These are phyloP conservation scores for Trypanosomatidae sp. DNA, from an alignment of 208 protist genomes.

Conservation along the genomic window DNA sequence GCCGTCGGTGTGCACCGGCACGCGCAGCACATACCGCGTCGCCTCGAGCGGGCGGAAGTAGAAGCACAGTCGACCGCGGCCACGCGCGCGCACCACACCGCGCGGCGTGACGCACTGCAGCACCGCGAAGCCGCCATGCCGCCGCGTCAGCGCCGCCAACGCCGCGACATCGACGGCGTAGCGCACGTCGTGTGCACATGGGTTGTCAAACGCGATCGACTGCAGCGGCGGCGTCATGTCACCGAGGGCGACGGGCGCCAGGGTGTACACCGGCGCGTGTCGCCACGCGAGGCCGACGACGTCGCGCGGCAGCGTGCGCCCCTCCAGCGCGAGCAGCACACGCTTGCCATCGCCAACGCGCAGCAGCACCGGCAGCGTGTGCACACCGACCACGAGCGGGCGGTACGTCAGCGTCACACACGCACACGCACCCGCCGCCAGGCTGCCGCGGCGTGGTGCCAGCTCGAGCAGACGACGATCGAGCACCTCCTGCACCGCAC, in stretches of 20 bases:
- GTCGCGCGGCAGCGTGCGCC: conserved; percentile 51
- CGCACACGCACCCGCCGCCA: conserved; percentile 35
- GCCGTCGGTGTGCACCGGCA: conserved; percentile 27
- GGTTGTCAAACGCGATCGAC: conserved; percentile 57
- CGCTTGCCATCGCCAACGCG: conserved; percentile 37
- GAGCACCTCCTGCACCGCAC: conserved; percentile 56
- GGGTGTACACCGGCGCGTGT: conserved; percentile 27
- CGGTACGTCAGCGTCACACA: conserved; percentile 58
- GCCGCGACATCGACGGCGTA: conserved; percentile 56
- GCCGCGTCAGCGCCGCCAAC: conserved; percentile 22
- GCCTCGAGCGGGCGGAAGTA: conserved; percentile 87
- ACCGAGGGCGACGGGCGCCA: conserved; percentile 81
- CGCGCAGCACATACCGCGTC: conserved; percentile 44
- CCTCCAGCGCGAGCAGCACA: conserved; percentile 70
- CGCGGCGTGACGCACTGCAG: conserved; percentile 80
- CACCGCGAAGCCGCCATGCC: conserved; percentile 76
- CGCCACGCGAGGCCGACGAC: conserved; percentile 49
- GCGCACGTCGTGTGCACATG: conserved; percentile 22
- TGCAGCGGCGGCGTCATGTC: conserved; percentile 81
- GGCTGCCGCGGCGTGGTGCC: conserved; percentile 29
- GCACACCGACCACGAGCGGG: conserved; percentile 35
- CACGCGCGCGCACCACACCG: conserved; percentile 43
- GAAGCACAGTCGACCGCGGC: conserved; percentile 39
- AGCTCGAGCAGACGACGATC: conserved; percentile 55
- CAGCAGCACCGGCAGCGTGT: conserved; percentile 75